These are phyloP conservation scores for Pholiota adiposa DNA, from an alignment of 1,284 basidiomycete species.

Conservation along the genomic window DNA sequence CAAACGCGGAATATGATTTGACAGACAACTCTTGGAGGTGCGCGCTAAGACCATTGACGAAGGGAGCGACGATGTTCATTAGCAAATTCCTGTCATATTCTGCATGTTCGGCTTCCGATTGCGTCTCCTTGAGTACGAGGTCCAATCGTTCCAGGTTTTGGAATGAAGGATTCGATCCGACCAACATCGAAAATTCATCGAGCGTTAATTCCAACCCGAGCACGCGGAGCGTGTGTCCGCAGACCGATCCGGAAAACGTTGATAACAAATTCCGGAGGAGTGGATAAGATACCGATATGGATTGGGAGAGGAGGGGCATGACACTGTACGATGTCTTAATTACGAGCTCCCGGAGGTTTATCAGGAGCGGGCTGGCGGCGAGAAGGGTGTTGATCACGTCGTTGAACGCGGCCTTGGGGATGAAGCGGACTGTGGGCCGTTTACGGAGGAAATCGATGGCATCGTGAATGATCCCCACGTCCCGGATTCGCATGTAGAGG, in stretches of 20 bases:
- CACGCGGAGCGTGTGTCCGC: slow-evolving; percentile 36
- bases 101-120: slow-evolving; percentile 9
- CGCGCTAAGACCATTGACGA: slow-evolving; percentile 37
- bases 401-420: slow-evolving; percentile 16
- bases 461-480: slow-evolving; percentile 12
- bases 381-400: slow-evolving; percentile 32
- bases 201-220: slow-evolving; percentile 43
- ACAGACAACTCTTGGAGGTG: slow-evolving; percentile 36
- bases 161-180: slow-evolving; percentile 35
- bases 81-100: slow-evolving; percentile 26
- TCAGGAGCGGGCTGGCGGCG: slow-evolving; percentile 34
- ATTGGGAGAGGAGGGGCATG: slow-evolving; percentile 19
- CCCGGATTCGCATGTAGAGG: slow-evolving; percentile 6
- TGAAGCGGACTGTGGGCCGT: slow-evolving; percentile 9
- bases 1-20: slow-evolving; percentile 39
- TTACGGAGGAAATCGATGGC: slow-evolving; percentile 16
- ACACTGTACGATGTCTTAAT: slow-evolving; percentile 35
- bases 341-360: slow-evolving; percentile 35
- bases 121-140: slow-evolving; percentile 41
- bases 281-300: slow-evolving; percentile 2
- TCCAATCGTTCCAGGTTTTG: slow-evolving; percentile 36
- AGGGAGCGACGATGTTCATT: slow-evolving; percentile 36
- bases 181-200: slow-evolving; percentile 36
- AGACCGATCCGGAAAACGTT: slow-evolving; percentile 36
- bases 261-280: slow-evolving; percentile 30